Conservation (phyloP, 1,284 basidiomycete species). For the Rhodotorula mucilaginosa region DNA sequence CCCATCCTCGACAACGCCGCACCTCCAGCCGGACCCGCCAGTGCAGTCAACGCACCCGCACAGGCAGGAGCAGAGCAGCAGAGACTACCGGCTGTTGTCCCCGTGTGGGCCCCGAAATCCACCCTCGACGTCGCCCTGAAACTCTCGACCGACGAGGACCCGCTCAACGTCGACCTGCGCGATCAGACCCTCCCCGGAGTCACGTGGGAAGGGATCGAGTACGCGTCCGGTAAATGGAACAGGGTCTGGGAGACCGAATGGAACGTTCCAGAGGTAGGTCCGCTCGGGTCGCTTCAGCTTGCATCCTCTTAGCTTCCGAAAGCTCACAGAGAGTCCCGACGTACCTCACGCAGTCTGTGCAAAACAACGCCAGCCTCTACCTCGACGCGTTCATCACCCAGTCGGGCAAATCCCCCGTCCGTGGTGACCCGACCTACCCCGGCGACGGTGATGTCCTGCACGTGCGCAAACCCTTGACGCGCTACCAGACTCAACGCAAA, state of each 20-base stretch:
- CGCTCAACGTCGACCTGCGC: conserved; percentile 46
- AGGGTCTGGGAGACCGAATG: conserved; percentile 67
- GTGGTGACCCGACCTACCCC: conserved; percentile 58
- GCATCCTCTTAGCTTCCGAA: background rate
- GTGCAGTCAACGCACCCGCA: background rate
- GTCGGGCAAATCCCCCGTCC: conserved; percentile 64
- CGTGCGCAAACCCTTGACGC: conserved; percentile 73
- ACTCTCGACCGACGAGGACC: conserved; percentile 58
- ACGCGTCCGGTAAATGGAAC: conserved; percentile 73
- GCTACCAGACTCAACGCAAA: conserved; percentile 71
- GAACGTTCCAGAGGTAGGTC: conserved; percentile 66
- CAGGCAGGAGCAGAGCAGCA: background rate
- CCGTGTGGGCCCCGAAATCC: conserved; percentile 17
- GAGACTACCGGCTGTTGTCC: background rate
- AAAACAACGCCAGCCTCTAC: conserved; percentile 66
- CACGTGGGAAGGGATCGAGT: conserved; percentile 77
- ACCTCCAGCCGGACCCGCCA: background rate
- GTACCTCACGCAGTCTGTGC: conserved; percentile 59
- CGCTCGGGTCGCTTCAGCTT: conserved; percentile 8
- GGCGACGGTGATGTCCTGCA: conserved; percentile 64
- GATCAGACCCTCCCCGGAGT: conserved; percentile 62
- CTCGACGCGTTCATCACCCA: conserved; percentile 77
- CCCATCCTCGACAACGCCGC: too few relatives aligned
- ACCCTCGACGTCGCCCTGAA: conserved; percentile 29
- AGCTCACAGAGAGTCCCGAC: background rate